Base-by-base conservation (phyloP, 768 basidiomycete genomes). In the Collybiopsis luxurians region DNA sequence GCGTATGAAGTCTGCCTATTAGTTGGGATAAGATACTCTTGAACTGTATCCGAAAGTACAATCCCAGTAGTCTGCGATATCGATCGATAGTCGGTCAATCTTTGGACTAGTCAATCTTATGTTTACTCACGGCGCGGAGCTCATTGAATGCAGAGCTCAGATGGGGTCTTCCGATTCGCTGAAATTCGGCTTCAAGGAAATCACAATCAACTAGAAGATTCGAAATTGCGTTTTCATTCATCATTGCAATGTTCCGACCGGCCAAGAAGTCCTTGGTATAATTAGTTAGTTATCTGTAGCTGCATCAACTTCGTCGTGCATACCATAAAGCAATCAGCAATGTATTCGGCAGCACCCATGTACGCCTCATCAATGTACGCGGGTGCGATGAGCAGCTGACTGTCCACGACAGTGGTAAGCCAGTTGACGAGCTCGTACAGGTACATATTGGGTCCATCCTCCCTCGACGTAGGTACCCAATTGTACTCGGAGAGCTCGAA, bases 401-500 rank as follows among this genome's bases (percentile, higher is more conserved):
- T 92, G 69, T 98, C 97, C 47, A 99, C 93, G 55, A 97, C 91
- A 1, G 95, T 97, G 38, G 89, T 95, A 52, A 98, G 79, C 90
- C 95, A 99, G 68, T 94, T 95, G 68, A 96, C 84, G 64, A 98
- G 83, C 69, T 98, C 96, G 68, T 93, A 89, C 2, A 98, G 79
- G 71, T 98, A 98, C 82, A 89, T 89, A 81, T 92, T 95, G 43
- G 95, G 93, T 34, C 84, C 84, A 57, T 81, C 78, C 67, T 91
- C 88, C 31, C 84, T 82, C 11, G 75, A 69, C 31, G 77, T 74
- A 9, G 93, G 90, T 34, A 87, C 89, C 95, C 95, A 98, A 64
- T 95, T 87, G 68, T 98, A 98, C 71, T 96, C 92, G 3, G 95
- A 89, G 42, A 96, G 78, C 58, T 93, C 97, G 68, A 97, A 96